phyloP scores from a whole-genome alignment of 1,284 basidiomycete genomes.

The Naganishia albida region DNA sequence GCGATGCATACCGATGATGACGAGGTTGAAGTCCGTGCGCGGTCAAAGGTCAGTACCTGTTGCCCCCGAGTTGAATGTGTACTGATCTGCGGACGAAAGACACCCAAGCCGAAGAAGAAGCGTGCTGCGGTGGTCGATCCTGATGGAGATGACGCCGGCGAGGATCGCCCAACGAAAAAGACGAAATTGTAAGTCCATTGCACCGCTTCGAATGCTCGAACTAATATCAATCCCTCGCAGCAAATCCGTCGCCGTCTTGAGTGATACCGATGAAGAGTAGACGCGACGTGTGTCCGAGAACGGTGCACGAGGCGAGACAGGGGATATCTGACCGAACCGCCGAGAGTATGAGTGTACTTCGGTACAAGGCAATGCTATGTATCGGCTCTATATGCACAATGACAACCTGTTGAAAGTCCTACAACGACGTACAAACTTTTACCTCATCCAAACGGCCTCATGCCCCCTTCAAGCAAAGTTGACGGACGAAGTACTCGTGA shows the following conservation, averaged over 20 bases:
- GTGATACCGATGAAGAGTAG: slow-evolving; percentile 30
- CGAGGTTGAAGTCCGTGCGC: slow-evolving; percentile 31
- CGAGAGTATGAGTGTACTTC: too few relatives aligned
- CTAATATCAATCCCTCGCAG: slow-evolving; percentile 3
- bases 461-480: slow-evolving; percentile 17
- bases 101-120: slow-evolving; percentile 41
- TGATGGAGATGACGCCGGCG: slow-evolving; percentile 44
- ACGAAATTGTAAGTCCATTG: slow-evolving; percentile 37
- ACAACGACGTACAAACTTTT: background rate
- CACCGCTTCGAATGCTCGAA: background rate
- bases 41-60: slow-evolving; percentile 36
- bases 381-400: too few relatives aligned
- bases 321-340: too few relatives aligned
- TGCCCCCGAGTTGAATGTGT: background rate
- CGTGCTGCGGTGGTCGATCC: slow-evolving; percentile 39
- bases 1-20: slow-evolving; percentile 37
- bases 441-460: too few relatives aligned
- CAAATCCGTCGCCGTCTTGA: slow-evolving; percentile 32
- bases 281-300: too few relatives aligned
- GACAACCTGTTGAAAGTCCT: background rate
- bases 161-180: slow-evolving; percentile 34
- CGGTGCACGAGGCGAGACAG: too few relatives aligned
- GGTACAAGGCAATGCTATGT: too few relatives aligned
- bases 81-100: slow-evolving; percentile 14
- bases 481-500: slow-evolving; percentile 76